Percentiles rank a stretch among this genome's conserved stretches.
Evolutionary conservation across 2,329 filamentous ascomycete genomes (phyloP).

Genomic region (Monilinia polystroma): DNA sequence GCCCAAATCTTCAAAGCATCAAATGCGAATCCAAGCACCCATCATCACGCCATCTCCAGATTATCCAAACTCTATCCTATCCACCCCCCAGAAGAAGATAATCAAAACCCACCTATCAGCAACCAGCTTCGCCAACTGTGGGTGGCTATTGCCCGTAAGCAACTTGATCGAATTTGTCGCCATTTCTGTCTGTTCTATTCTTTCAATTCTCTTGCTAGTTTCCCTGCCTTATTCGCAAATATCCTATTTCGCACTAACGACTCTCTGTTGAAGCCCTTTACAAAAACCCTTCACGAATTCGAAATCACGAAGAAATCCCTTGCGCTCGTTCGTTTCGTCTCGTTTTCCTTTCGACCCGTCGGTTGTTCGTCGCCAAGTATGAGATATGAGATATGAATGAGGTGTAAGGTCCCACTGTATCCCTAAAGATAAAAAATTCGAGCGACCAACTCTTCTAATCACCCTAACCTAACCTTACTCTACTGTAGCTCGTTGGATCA

Average conservation of each 20-base stretch:
- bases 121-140: slow-evolving; percentile 67
- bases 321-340: background rate
- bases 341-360: background rate
- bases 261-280: background rate
- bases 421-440: too few relatives aligned
- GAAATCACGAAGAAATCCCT: background rate
- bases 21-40: background rate
- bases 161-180: slow-evolving; percentile 73
- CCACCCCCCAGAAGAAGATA: background rate
- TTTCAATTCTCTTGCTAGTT: background rate
- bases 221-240: background rate
- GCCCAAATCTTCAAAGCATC: background rate
- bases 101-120: slow-evolving; percentile 31
- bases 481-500: background rate
- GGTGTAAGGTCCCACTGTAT: background rate
- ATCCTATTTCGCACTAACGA: background rate
- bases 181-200: slow-evolving; percentile 46
- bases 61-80: background rate
- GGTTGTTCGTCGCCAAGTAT: background rate
- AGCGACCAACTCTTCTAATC: background rate
- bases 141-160: slow-evolving; percentile 73
- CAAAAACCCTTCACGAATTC: background rate
- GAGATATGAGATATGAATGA: background rate
- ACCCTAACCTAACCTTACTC: background rate
- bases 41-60: background rate